These are phyloP conservation scores for Chlorella vulgaris DNA, from an alignment of 139 green algal genomes.

Conservation along the genomic window DNA sequence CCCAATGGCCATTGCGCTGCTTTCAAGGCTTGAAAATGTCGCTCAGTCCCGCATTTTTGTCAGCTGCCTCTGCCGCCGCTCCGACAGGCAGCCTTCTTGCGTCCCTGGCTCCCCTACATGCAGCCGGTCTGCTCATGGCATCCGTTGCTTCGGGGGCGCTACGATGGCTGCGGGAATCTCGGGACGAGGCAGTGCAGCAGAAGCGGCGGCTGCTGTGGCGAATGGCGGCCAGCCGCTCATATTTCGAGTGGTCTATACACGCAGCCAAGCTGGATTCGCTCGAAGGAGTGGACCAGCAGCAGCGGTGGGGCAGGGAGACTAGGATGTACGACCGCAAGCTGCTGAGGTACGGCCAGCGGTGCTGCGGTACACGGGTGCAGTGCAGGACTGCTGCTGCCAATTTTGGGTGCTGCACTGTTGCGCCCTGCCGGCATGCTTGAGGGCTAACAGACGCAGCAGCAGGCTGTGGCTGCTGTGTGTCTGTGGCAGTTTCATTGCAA, in stretches of 20 bases:
- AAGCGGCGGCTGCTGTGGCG: slow-evolving; percentile 39
- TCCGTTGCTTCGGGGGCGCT: slow-evolving; percentile 22
- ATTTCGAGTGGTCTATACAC: slow-evolving; percentile 70
- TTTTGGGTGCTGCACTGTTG: slow-evolving; percentile 27
- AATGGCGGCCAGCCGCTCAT: slow-evolving; percentile 45
- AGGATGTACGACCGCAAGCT: slow-evolving; percentile 87
- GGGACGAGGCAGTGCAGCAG: slow-evolving; percentile 46
- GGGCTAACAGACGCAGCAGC: too few species aligned
- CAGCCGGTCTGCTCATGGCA: slow-evolving; percentile 41
- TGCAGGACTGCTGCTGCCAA: neutral
- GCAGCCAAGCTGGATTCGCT: slow-evolving; percentile 66
- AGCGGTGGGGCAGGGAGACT: slow-evolving; percentile 42
- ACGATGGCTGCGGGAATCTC: slow-evolving; percentile 36
- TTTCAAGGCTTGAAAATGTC: too few species aligned
- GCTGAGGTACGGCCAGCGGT: slow-evolving; percentile 47
- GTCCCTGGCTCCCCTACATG: neutral
- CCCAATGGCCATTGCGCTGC: too few species aligned
- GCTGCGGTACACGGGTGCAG: neutral
- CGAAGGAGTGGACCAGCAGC: slow-evolving; percentile 41
- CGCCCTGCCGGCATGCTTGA: too few species aligned
- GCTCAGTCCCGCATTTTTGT: too few species aligned
- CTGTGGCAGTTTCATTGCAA: too few species aligned
- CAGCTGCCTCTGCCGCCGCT: neutral
- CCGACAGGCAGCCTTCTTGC: neutral
- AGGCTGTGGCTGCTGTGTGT: too few species aligned